These are phyloP conservation scores for Phytophthora idaei DNA, from an alignment of 352 stramenopile species.

Conservation along the genomic window DNA sequence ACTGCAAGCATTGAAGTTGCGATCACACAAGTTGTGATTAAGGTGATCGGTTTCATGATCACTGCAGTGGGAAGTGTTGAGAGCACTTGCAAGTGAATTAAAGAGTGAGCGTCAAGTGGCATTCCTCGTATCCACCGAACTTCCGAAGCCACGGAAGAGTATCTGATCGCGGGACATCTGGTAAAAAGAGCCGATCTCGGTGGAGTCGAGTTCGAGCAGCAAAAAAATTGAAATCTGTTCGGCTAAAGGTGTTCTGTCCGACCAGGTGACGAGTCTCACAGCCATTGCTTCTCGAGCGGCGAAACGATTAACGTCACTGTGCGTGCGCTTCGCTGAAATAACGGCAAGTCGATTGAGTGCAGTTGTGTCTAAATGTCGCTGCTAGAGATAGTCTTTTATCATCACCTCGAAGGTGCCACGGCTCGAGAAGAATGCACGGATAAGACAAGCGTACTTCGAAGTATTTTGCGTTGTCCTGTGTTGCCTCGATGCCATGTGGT, in stretches of 20 bases:
- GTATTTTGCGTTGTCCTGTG: conserved; percentile 3
- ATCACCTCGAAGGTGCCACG: conserved; percentile 3
- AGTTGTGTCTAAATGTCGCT: background rate
- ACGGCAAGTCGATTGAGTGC: background rate
- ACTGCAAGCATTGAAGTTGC: conserved; percentile 21
- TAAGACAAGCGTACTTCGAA: conserved; percentile 21
- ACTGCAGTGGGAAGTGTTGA: conserved; percentile 2
- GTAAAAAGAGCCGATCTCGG: conserved; percentile 18
- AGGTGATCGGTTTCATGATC: conserved; percentile 24
- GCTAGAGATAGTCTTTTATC: background rate
- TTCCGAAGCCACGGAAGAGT: conserved; percentile 24
- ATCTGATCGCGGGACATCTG: conserved; percentile 7
- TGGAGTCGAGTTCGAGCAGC: conserved; percentile 27
- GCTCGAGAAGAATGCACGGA: conserved; percentile 4
- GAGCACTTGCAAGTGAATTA: conserved; percentile 23
- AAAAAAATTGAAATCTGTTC: conserved; percentile 37
- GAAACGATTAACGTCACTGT: conserved; percentile 4
- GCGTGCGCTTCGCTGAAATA: too few relatives aligned
- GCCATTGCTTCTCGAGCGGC: conserved; percentile 1
- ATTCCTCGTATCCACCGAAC: conserved; percentile 11
- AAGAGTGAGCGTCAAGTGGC: conserved; percentile 26
- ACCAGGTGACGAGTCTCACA: conserved; percentile 22
- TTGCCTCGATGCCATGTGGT: conserved; percentile 15
- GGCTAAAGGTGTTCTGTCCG: conserved; percentile 15
- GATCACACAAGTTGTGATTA: conserved; percentile 17